Conservation (phyloP, 106 monocot species). For the Dioscorea zingiberensis region DNA sequence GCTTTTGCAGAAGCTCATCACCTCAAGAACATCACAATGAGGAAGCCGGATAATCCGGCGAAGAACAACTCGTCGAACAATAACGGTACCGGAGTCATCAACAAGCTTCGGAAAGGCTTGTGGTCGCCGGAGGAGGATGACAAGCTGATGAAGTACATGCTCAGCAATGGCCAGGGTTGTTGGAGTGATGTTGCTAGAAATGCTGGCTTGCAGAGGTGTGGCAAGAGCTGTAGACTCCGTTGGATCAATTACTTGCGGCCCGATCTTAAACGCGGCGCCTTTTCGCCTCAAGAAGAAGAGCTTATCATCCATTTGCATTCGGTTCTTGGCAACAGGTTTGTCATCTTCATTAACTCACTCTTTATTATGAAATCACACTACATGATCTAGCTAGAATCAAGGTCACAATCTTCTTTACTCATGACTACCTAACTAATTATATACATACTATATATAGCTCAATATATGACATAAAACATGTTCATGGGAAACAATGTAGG, state of each 20-base stretch:
- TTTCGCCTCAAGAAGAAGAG: slow-evolving; percentile 56
- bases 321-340: slow-evolving; percentile 60
- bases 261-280: slow-evolving; percentile 70
- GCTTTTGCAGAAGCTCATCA: not conserved
- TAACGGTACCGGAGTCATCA: not conserved
- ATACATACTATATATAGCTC: too few relatives aligned
- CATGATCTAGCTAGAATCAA: too few relatives aligned
- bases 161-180: slow-evolving; percentile 53
- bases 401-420: too few relatives aligned
- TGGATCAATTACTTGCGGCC: slow-evolving; percentile 76
- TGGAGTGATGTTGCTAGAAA: slow-evolving; percentile 76
- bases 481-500: slow-evolving; percentile 31
- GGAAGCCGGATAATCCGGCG: slow-evolving; percentile 34
- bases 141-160: slow-evolving; percentile 63
- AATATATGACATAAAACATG: too few relatives aligned
- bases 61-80: not conserved
- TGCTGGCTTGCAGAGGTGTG: slow-evolving; percentile 63
- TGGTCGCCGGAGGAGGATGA: slow-evolving; percentile 80
- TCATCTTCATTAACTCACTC: too few relatives aligned
- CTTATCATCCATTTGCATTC: slow-evolving; percentile 65
- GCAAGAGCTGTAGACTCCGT: slow-evolving; percentile 73
- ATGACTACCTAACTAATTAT: too few relatives aligned
- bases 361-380: too few relatives aligned
- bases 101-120: slow-evolving; percentile 59
- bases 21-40: slow-evolving; percentile 24